Evolutionary conservation across 306 rosid species (phyloP).

Genomic region (Astragalus glycyphyllos): DNA sequence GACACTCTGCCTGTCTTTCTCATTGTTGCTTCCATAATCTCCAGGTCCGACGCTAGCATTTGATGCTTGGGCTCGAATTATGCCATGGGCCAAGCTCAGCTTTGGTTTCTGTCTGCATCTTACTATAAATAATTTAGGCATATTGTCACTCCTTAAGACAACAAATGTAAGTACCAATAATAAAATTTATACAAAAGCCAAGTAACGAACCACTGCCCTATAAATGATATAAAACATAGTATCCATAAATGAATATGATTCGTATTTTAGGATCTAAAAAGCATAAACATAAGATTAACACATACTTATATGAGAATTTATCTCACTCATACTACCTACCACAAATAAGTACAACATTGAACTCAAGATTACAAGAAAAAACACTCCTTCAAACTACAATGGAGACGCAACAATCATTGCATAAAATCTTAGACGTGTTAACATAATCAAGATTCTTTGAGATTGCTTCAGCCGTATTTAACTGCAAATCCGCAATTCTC

Average conservation of each 20-base stretch:
- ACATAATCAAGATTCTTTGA: background rate
- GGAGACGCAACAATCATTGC: background rate
- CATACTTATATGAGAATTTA: background rate
- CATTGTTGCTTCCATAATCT: conserved; percentile 64
- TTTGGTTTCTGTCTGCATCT: conserved; percentile 59
- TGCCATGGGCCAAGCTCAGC: conserved; percentile 46
- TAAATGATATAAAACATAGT: conserved; percentile 17
- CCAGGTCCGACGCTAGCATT: conserved; percentile 74
- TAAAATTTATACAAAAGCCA: conserved; percentile 6
- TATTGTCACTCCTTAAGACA: conserved; percentile 37
- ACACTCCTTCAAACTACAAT: conserved; percentile 2
- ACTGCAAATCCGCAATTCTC: too few relatives aligned
- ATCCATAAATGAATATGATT: conserved; percentile 5
- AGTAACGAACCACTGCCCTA: background rate
- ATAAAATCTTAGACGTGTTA: conserved; percentile 8
- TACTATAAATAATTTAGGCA: conserved; percentile 59
- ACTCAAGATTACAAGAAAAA: background rate
- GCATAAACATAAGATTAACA: conserved; percentile 29
- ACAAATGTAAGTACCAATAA: conserved; percentile 13
- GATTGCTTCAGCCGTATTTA: too few relatives aligned
- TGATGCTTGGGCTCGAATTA: conserved; percentile 71
- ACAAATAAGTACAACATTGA: conserved; percentile 5
- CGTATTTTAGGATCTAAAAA: conserved; percentile 19
- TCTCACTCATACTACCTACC: conserved; percentile 6
- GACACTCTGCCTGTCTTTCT: conserved; percentile 51